Base-by-base conservation (phyloP, 805 yeast species). In the Suhomyces tanzawaensis region DNA sequence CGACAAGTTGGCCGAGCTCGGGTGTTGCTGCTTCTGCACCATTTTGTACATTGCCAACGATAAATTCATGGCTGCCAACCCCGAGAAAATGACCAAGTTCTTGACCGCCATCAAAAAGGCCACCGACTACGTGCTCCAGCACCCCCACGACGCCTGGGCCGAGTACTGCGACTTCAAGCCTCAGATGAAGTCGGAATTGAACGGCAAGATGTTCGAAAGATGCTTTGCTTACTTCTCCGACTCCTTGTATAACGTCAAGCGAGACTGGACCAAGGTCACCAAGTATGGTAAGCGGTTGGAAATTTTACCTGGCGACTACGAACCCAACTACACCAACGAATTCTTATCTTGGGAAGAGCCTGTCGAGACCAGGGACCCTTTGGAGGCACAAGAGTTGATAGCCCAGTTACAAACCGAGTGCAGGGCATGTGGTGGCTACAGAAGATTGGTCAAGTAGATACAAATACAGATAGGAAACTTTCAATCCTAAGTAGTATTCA, bases 1-100 rank as follows among this genome's bases (percentile, higher is more conserved):
- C 48, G 81, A 76, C 51, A 62, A 66, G 47, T 60, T 75, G 48
- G 81, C 81, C 16, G 76, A 76, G 45, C 60, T 75, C 39, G 81
- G 81, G 12, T 75, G 81, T 53, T 75, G 81, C 53, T 75, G 81
- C 48, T 75, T 75, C 72, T 75, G 81, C 48, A 71, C 79, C 31
- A 71, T 75, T 42, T 62, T 75, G 49, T 74, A 73, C 68, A 76
- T 75, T 47, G 66, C 64, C 47, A 76, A 76, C 52, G 81, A 76
- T 48, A 56, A 64, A 29, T 76, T 74, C 53, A 60, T 76, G 49
- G 62, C 58, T 9, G 58, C 54, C 34, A 69, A 75, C 53, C 76
- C 75, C 14, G 74, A 64, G 29, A 70, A 72, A 52, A 69, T 74
- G 32, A 54, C 42, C 32, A 64, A 58, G 44, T 69, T 75, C 56